These are phyloP conservation scores for Globisporangium camurandrum DNA, from an alignment of 352 stramenopile genomes.

Conservation along the genomic window DNA sequence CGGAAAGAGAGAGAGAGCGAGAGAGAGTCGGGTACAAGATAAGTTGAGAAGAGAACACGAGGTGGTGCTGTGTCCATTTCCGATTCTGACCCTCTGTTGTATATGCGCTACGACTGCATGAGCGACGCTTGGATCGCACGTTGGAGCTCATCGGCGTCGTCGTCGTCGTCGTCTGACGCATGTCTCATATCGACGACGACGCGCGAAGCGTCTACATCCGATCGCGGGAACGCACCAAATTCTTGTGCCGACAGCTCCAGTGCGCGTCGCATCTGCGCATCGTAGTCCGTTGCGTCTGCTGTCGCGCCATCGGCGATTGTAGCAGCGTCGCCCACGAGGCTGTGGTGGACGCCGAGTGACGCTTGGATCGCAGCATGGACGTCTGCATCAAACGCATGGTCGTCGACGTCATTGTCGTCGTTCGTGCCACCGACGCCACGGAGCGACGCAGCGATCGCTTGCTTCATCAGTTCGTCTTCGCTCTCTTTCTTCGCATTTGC, in stretches of 20 bases:
- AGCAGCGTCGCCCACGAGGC: not conserved
- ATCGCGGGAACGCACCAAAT: not conserved
- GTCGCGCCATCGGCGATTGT: too few relatives aligned
- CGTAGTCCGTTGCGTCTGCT: constrained; percentile 24
- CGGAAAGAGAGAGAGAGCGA: too few relatives aligned
- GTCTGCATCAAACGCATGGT: constrained; percentile 36
- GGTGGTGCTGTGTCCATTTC: not conserved
- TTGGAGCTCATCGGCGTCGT: constrained; percentile 75
- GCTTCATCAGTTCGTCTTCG: constrained; percentile 68
- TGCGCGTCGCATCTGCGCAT: constrained; percentile 52
- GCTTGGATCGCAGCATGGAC: constrained; percentile 63
- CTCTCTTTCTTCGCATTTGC: constrained; percentile 59
- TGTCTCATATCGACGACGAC: too few relatives aligned
- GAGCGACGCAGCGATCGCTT: constrained; percentile 63
- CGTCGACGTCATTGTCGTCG: not conserved
- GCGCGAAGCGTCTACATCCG: not conserved
- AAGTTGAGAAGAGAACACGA: not conserved
- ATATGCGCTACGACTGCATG: constrained; percentile 24
- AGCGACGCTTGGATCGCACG: constrained; percentile 77
- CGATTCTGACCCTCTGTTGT: not conserved
- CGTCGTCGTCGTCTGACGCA: too few relatives aligned
- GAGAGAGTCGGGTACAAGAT: too few relatives aligned
- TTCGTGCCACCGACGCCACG: constrained; percentile 3
- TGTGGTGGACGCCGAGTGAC: constrained; percentile 24
- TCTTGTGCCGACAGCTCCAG: constrained; percentile 53